Evolutionary conservation across 805 yeast species (phyloP), one percentile per base, ranked within the genome.

Genomic region (baker's yeast (Saccharomyces cerevisiae)): DNA sequence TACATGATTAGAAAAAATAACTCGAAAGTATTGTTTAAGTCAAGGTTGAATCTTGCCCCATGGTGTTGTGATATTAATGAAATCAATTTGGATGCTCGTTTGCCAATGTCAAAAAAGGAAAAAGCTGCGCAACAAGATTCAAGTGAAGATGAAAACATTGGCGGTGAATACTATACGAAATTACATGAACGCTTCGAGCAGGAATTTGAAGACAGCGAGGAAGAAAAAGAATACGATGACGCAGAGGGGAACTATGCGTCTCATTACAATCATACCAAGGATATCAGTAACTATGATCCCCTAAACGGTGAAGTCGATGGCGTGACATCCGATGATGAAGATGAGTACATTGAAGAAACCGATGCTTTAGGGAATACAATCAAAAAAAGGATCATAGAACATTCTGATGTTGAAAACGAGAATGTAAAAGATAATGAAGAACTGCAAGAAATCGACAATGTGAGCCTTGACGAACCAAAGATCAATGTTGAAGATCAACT

Each of bases 1-100:
- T 94, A 87, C 56, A 81, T 80, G 76, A 86, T 89, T 28, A 80
- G 88, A 59, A 92, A 92, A 68, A 91, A 91, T 67, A 82, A 87
- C 50, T 85, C 96, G 4, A 79, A 81, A 51, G 92, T 92, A n/a
- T 70, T 79, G 10, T 90, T 90, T 73, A 92, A 96, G 3, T 64
- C 80, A 46, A 74, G 76, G 47, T 72, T 92, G 56, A 84, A 89
- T 65, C 72, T 91, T 63, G 74, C 83, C 11, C 82, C 79, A 24
- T 90, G 79, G 72, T 83, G 85, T 26, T 89, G 88, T 1, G 84
- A 80, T 53, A 82, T 86, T 4, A 72, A 78, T 49, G 86, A 84
- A 58, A 81, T 84, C 52, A 88, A 88, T 68, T 76, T 83, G 68
- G 96, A 90, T 71, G 96, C 96, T 0, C 78, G 94, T 64, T 67